These are phyloP conservation scores for Colletotrichum orchidophilum DNA, from an alignment of 2,329 filamentous ascomycete genomes.

Conservation along the genomic window DNA sequence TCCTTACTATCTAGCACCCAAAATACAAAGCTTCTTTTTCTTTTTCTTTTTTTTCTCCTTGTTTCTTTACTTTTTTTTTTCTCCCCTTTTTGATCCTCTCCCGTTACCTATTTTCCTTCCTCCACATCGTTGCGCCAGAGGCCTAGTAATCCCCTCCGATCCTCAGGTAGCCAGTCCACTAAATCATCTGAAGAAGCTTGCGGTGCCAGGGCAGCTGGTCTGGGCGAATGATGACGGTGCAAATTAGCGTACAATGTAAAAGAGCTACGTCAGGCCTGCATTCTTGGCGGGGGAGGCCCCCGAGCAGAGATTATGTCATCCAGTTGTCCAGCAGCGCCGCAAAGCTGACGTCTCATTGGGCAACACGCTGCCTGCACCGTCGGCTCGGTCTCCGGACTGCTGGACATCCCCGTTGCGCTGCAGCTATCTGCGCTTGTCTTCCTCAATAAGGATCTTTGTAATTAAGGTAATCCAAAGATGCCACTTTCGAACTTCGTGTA, in stretches of 20 bases:
- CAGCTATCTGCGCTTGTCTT: not conserved
- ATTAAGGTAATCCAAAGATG: no score
- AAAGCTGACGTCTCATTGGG: not conserved
- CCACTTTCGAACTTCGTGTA: not conserved
- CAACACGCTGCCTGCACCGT: not conserved
- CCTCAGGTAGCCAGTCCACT: no score
- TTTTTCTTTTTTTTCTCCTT: not conserved
- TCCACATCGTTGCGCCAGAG: not conserved
- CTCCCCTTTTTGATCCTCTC: not conserved
- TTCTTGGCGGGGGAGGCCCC: conserved; percentile 3
- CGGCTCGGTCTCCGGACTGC: not conserved
- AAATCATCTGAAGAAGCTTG: not conserved
- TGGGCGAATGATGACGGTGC: conserved; percentile 18
- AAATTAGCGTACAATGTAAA: not conserved
- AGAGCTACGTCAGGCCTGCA: conserved; percentile 24
- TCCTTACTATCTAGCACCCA: not conserved
- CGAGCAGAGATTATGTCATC: conserved; percentile 4
- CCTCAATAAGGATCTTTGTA: not conserved
- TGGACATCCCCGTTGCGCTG: not conserved
- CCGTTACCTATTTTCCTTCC: not conserved
- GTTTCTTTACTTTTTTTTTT: not conserved
- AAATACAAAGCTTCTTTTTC: not conserved
- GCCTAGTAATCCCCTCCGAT: not conserved
- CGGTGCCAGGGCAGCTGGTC: not conserved
- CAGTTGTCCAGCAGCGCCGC: not conserved